phyloP scores from a whole-genome alignment of 306 rosid species.

The Quercus agrifolia region DNA sequence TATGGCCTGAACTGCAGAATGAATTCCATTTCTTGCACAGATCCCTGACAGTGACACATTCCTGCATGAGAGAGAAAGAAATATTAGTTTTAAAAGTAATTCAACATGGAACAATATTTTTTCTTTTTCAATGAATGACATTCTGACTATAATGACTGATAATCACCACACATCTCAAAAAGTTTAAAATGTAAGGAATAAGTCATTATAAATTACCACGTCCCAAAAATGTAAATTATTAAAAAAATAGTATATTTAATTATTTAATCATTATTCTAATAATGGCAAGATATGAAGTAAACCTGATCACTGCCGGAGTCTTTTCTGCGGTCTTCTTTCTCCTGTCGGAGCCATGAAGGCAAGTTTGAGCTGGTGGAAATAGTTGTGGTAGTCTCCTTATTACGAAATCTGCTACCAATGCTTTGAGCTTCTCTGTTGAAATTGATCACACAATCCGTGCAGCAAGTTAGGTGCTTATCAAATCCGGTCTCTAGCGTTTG shows the following conservation, averaged over 20 bases:
- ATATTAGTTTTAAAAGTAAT: background rate
- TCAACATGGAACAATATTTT: background rate
- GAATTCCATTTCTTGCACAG: constrained; percentile 70
- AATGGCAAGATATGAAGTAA: background rate
- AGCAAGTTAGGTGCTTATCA: constrained; percentile 42
- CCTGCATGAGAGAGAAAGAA: constrained; percentile 34
- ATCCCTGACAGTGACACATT: constrained; percentile 39
- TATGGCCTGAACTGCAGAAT: constrained; percentile 57
- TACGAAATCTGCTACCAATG: constrained; percentile 19
- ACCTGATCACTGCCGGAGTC: constrained; percentile 41
- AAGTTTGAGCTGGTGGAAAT: constrained; percentile 38
- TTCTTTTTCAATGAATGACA: too few species aligned
- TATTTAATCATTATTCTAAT: too few species aligned
- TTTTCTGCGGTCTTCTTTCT: constrained; percentile 45
- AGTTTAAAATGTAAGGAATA: too few species aligned
- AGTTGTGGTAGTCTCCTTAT: constrained; percentile 24
- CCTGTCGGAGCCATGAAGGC: constrained; percentile 72
- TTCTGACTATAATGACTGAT: too few species aligned
- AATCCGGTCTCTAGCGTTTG: constrained; percentile 17
- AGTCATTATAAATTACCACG: too few species aligned
- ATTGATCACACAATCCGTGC: constrained; percentile 41
- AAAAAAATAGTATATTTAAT: too few species aligned
- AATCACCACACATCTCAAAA: too few species aligned
- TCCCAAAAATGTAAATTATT: too few species aligned
- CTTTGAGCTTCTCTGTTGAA: constrained; percentile 53